These are phyloP conservation scores for Strobilomyces dryophilus DNA, from an alignment of 768 basidiomycete genomes.

Conservation along the genomic window DNA sequence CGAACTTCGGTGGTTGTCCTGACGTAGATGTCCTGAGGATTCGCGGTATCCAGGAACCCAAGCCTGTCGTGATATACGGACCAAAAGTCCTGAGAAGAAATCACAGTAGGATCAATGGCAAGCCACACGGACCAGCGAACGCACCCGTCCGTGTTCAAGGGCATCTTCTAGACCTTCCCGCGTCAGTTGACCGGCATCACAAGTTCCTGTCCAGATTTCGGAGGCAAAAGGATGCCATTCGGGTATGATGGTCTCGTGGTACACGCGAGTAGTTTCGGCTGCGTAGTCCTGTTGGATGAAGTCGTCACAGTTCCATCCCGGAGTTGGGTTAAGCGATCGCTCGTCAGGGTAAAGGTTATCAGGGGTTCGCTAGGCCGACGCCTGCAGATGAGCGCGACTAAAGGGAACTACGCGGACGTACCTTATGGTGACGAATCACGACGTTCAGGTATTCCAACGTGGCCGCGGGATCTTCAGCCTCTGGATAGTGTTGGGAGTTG, in stretches of 20 bases:
- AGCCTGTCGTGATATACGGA: slow-evolving; percentile 37
- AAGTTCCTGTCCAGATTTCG: slow-evolving; percentile 46
- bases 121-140: not conserved
- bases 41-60: slow-evolving; percentile 34
- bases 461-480: slow-evolving; percentile 26
- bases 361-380: slow-evolving; percentile 37
- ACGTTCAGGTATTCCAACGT: slow-evolving; percentile 40
- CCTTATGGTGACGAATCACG: slow-evolving; percentile 48
- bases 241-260: slow-evolving; percentile 37
- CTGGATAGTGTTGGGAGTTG: slow-evolving; percentile 35
- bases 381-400: not conserved
- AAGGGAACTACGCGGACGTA: slow-evolving; percentile 8
- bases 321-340: slow-evolving; percentile 34
- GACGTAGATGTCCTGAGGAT: slow-evolving; percentile 36
- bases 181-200: slow-evolving; percentile 46
- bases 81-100: slow-evolving; percentile 42
- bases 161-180: slow-evolving; percentile 41
- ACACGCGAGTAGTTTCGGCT: slow-evolving; percentile 34
- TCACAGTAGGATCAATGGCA: not conserved
- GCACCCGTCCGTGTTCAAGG: slow-evolving; percentile 37
- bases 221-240: slow-evolving; percentile 41
- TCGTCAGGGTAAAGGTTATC: slow-evolving; percentile 47
- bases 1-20: slow-evolving; percentile 44
- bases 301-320: slow-evolving; percentile 40
- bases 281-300: slow-evolving; percentile 38